Conservation (phyloP, 495 filamentous ascomycete species). For the Recurvomyces mirabilis region DNA sequence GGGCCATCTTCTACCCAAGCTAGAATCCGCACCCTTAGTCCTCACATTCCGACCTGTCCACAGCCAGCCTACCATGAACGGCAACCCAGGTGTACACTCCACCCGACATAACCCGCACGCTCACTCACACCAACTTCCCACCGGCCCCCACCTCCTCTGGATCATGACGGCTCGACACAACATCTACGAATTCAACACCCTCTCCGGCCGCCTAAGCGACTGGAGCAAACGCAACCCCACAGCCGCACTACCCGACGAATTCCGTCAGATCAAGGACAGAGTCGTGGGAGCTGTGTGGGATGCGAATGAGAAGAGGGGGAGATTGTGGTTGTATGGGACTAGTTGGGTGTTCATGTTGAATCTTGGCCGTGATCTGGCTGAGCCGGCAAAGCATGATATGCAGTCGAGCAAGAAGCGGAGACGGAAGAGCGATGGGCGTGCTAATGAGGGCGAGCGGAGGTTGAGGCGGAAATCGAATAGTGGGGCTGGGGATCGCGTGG, state of each 20-base stretch:
- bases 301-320: conserved; percentile 40
- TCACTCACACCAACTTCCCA: conserved; percentile 33
- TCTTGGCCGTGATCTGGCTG: conserved; percentile 52
- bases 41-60: conserved; percentile 62
- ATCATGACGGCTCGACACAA: conserved; percentile 65
- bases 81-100: conserved; percentile 32
- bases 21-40: conserved; percentile 55
- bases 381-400: conserved; percentile 26
- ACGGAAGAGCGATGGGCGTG: conserved; percentile 24
- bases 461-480: conserved; percentile 37
- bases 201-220: conserved; percentile 58
- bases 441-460: conserved; percentile 13
- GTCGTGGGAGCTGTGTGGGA: conserved; percentile 84
- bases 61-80: conserved; percentile 32
- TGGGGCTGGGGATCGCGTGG: conserved; percentile 47
- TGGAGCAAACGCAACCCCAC: conserved; percentile 82
- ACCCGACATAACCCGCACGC: conserved; percentile 39
- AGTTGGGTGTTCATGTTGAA: conserved; percentile 93
- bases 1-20: conserved; percentile 62
- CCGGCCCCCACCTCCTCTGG: conserved; percentile 52
- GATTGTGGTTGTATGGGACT: conserved; percentile 77
- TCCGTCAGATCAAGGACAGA: conserved; percentile 57
- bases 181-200: conserved; percentile 63
- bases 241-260: conserved; percentile 58
- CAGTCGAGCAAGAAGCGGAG: conserved; percentile 8